Evolutionary conservation across 139 green algal species (phyloP), one percentile per base, ranked within the genome.

Genomic region (Ulvella scutata): DNA sequence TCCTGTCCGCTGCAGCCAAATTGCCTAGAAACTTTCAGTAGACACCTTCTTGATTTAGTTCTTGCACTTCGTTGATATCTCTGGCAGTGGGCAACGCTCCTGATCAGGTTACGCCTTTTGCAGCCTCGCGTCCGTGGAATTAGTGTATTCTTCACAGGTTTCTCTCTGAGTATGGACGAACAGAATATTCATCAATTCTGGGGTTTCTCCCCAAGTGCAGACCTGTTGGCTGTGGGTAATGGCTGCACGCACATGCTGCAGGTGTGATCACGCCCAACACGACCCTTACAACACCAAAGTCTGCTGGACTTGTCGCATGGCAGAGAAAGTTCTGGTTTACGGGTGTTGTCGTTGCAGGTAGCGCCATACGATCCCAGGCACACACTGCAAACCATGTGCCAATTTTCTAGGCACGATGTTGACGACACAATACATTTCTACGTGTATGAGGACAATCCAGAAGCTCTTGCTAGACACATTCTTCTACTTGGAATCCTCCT

Each of bases 151-250:
- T n/a, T n/a, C n/a, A n/a, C n/a, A n/a, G n/a, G n/a, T n/a, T n/a
- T n/a, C n/a, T n/a, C n/a, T n/a, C n/a, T n/a, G n/a, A n/a, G n/a
- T 28, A 88, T 90, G 81, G 86, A 90, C 60, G 84, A 89, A 6
- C 60, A 87, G 29, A 85, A 90, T 23, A 81, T 87, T 7, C 82
- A 88, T 44, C 79, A 90, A 20, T 87, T 90, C 37, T 90, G 86
- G 86, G 86, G 86, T 2, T 78, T 84, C 31, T 86, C 80, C 3
- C 84, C 84, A 0, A 74, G 31, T 38, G 1, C 82, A 6, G 74
- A 85, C 36, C 40, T 84, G 21, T 3, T 79, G n/a, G 62, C 73
- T 20, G 36, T 84, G 2, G 10, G 75, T 3, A 38, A 21, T 3
- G 31, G 3, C 2, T 26, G 3, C 37, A 34, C 60, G 2, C 4